Conservation (phyloP, 1,284 basidiomycete species). For the Moesziomyces parantarcticus region DNA sequence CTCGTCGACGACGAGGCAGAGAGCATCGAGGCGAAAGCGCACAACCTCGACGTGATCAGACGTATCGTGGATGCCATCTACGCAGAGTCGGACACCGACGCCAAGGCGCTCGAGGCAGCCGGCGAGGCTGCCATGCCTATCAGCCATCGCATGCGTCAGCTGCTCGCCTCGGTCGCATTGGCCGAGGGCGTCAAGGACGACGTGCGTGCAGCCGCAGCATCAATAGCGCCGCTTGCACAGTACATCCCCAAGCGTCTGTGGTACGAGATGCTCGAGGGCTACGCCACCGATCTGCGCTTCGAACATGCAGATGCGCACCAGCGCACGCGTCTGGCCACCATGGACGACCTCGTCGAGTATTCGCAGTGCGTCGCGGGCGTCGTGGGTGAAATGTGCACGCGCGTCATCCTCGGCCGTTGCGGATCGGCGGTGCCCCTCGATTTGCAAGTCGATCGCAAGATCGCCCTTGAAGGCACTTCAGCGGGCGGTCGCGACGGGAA, state of each 20-base stretch:
- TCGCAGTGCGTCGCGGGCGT: slow-evolving; percentile 60
- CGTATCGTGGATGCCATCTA: slow-evolving; percentile 44
- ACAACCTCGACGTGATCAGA: slow-evolving; percentile 28
- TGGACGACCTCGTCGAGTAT: slow-evolving; percentile 56
- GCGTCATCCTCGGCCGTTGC: slow-evolving; percentile 53
- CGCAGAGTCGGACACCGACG: neutral
- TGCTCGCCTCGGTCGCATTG: slow-evolving; percentile 13
- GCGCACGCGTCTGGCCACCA: slow-evolving; percentile 17
- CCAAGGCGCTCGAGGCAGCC: neutral
- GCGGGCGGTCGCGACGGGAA: neutral
- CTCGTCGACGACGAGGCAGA: slow-evolving; percentile 50
- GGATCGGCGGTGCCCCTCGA: slow-evolving; percentile 31
- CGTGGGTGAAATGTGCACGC: slow-evolving; percentile 61
- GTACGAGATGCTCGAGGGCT: slow-evolving; percentile 59
- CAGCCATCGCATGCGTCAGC: slow-evolving; percentile 20
- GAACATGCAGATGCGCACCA: slow-evolving; percentile 21
- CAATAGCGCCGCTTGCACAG: slow-evolving; percentile 44
- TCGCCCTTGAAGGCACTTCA: slow-evolving; percentile 4
- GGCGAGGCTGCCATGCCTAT: neutral
- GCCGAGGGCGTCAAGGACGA: slow-evolving; percentile 23
- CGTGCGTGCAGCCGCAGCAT: slow-evolving; percentile 44
- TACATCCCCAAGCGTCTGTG: slow-evolving; percentile 54
- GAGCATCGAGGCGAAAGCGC: slow-evolving; percentile 23
- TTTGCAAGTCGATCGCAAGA: slow-evolving; percentile 32
- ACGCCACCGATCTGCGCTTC: slow-evolving; percentile 46